Evolutionary conservation across 148 eudicot genomes (phyloP).

Genomic region (Heliamphora exappendiculata): DNA sequence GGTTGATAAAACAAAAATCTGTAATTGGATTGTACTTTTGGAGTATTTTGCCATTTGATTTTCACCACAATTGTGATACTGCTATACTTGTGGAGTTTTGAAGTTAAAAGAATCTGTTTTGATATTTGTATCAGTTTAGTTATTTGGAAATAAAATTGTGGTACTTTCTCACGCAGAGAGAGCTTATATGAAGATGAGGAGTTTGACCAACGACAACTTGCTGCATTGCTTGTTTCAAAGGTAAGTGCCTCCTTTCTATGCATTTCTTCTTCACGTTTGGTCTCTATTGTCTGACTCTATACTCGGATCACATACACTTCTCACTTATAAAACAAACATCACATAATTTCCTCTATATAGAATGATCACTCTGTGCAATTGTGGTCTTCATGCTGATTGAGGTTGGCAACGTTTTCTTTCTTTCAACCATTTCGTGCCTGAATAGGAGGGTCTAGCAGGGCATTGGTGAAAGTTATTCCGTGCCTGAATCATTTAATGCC

Average conservation of each 20-base stretch:
- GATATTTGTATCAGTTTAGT: not conserved
- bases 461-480: too few species aligned
- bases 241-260: conserved; percentile 19
- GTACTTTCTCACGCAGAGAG: conserved; percentile 48
- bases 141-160: not conserved
- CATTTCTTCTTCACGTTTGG: not conserved
- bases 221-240: conserved; percentile 91
- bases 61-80: not conserved
- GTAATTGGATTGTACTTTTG: not conserved
- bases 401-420: not conserved
- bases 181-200: conserved; percentile 96
- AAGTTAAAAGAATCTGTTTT: too few species aligned
- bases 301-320: not conserved
- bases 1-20: too few species aligned
- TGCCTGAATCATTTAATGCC: not conserved
- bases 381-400: not conserved
- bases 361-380: not conserved
- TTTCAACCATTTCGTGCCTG: not conserved
- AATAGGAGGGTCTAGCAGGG: not conserved
- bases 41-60: not conserved
- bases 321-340: too few species aligned
- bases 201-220: conserved; percentile 69
- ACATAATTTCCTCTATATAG: not conserved
- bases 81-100: not conserved
- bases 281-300: not conserved